Percentiles rank a stretch among this genome's conserved stretches.
phyloP scores from a whole-genome alignment of 2,329 filamentous ascomycete genomes.

The Colletotrichum sp. region DNA sequence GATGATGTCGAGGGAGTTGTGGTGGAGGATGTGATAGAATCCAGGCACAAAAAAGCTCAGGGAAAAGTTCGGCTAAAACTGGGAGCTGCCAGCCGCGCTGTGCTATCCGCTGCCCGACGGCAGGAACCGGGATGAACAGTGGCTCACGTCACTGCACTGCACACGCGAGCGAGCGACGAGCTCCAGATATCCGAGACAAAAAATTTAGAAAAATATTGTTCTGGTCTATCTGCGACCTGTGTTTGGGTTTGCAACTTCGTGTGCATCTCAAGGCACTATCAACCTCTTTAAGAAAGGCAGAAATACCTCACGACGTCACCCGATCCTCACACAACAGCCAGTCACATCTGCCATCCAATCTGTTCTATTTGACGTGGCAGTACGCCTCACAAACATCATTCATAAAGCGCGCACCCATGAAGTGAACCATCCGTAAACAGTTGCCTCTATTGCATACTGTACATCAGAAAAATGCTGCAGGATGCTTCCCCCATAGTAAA shows the following conservation, averaged over 20 bases:
- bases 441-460: slow-evolving; percentile 23
- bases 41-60: slow-evolving; percentile 45
- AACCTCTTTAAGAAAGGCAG: not conserved
- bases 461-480: slow-evolving; percentile 23
- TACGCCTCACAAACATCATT: not conserved
- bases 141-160: slow-evolving; percentile 9
- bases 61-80: slow-evolving; percentile 50
- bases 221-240: not conserved
- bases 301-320: not conserved
- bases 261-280: not conserved
- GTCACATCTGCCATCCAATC: not conserved
- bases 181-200: not conserved
- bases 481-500: slow-evolving; percentile 10
- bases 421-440: slow-evolving; percentile 11
- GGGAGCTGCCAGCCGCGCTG: slow-evolving; percentile 11
- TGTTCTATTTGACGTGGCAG: not conserved
- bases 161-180: not conserved
- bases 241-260: not conserved
- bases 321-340: not conserved
- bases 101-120: slow-evolving; percentile 11
- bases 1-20: slow-evolving; percentile 28
- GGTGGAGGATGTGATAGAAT: slow-evolving; percentile 29
- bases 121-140: slow-evolving; percentile 22
- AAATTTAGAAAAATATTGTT: not conserved
- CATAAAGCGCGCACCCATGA: not conserved